phyloP scores from a whole-genome alignment of 2,329 filamentous ascomycete species.

The Paraphaeosphaeria minitans region DNA sequence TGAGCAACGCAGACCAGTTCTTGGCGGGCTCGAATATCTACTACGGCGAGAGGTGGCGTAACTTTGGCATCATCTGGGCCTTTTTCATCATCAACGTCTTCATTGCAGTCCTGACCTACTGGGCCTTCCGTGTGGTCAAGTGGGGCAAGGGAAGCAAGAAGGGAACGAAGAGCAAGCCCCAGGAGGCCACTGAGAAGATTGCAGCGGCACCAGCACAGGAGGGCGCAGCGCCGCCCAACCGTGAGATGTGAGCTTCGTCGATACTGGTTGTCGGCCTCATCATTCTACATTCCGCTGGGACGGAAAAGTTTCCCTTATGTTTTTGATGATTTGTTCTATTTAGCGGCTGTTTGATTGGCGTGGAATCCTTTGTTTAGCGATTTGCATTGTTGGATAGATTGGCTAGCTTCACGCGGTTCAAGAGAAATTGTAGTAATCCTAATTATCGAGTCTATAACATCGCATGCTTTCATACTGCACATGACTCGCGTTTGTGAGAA shows the following conservation, averaged over 20 bases:
- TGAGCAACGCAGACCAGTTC: conserved; percentile 53
- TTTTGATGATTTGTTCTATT: not conserved
- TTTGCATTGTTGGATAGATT: not conserved
- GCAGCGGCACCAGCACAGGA: conserved; percentile 11
- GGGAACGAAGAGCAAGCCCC: conserved; percentile 7
- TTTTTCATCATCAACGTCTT: conserved; percentile 68
- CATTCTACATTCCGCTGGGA: not conserved
- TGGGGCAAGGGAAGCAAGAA: conserved; percentile 12
- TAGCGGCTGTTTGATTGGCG: not conserved
- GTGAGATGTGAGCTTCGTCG: not conserved
- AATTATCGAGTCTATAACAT: not conserved
- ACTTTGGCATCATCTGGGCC: conserved; percentile 71
- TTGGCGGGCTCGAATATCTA: conserved; percentile 48
- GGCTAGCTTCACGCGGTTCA: not conserved
- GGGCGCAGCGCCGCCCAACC: conserved; percentile 13
- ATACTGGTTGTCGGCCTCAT: too few species aligned
- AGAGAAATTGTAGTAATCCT: not conserved
- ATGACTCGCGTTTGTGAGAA: too few species aligned
- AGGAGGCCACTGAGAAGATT: conserved; percentile 6
- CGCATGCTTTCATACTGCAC: not conserved
- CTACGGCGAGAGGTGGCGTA: conserved; percentile 63
- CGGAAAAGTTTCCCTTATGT: not conserved
- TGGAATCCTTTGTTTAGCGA: not conserved
- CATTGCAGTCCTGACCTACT: conserved; percentile 65
- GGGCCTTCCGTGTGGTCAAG: conserved; percentile 27